Evolutionary conservation across 345 rosid species (phyloP).

Genomic region (Diplotaxis tenuifolia): DNA sequence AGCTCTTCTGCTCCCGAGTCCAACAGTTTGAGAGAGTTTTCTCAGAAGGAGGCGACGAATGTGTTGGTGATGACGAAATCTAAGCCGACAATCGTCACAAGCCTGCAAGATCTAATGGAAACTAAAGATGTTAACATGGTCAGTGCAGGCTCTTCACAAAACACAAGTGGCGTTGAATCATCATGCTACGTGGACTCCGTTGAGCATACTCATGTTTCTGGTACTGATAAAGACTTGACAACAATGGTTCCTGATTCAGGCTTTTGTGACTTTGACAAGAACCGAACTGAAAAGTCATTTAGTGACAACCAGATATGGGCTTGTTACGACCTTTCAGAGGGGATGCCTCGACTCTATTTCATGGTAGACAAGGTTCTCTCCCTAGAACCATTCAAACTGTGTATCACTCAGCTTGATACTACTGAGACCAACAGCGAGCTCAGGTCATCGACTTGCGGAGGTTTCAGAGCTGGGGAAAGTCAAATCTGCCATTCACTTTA

Average conservation of each 20-base stretch:
- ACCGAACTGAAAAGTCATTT: conserved; percentile 55
- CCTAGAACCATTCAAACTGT: conserved; percentile 52
- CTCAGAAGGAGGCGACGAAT: conserved; percentile 45
- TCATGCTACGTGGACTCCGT: conserved; percentile 1
- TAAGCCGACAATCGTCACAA: conserved; percentile 39
- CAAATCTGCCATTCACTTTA: conserved; percentile 44
- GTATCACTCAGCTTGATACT: conserved; percentile 51
- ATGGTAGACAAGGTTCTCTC: conserved; percentile 56
- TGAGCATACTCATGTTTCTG: conserved; percentile 27
- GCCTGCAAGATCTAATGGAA: conserved; percentile 40
- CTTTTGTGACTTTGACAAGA: conserved; percentile 63
- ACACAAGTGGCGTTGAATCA: conserved; percentile 16
- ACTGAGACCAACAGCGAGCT: conserved; percentile 49
- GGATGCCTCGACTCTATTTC: conserved; percentile 69
- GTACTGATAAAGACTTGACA: conserved; percentile 23
- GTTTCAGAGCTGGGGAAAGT: conserved; percentile 46
- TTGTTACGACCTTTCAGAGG: conserved; percentile 58
- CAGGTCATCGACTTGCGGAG: conserved; percentile 56
- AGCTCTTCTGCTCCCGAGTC: conserved; percentile 31
- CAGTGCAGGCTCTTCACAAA: conserved; percentile 26
- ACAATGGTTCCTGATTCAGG: conserved; percentile 63
- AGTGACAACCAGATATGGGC: conserved; percentile 63
- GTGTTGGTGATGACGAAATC: conserved; percentile 51
- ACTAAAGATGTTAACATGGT: conserved; percentile 21
- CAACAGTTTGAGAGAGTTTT: conserved; percentile 39